Evolutionary conservation across 1,139 yeast species (phyloP).

Genomic region (Candida labiduridarum): DNA sequence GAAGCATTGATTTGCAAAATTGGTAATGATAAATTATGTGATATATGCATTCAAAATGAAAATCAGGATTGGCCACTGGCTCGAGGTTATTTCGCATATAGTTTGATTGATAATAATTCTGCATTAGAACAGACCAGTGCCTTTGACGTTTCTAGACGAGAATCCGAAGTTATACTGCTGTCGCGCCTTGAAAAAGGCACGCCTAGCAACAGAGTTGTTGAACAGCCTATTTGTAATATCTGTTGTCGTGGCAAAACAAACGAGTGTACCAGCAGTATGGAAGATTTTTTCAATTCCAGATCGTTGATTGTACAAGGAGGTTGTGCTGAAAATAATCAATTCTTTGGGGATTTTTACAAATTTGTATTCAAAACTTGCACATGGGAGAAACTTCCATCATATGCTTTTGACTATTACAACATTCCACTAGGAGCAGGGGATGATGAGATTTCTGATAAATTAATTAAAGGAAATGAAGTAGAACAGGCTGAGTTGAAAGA

Average conservation of each 20-base stretch:
- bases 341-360: conserved; percentile 37
- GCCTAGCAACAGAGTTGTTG: neutral
- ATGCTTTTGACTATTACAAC: conserved; percentile 40
- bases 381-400: conserved; percentile 40
- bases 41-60: conserved; percentile 12
- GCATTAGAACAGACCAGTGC: conserved; percentile 25
- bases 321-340: conserved; percentile 31
- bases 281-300: conserved; percentile 28
- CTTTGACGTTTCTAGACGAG: conserved; percentile 10
- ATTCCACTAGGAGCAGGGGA: conserved; percentile 27
- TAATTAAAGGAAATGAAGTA: conserved; percentile 28
- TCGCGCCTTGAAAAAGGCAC: neutral
- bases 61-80: conserved; percentile 36
- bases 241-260: neutral
- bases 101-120: conserved; percentile 27
- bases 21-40: conserved; percentile 14
- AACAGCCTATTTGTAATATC: neutral
- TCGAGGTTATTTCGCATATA: conserved; percentile 44
- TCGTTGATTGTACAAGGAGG: conserved; percentile 48
- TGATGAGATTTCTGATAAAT: conserved; percentile 29
- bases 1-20: conserved; percentile 25
- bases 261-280: conserved; percentile 14
- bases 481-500: conserved; percentile 34
- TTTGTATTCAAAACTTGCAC: conserved; percentile 37
- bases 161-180: neutral